Conservation (phyloP, 2,329 filamentous ascomycete genomes). For the Lachnellula subtilissima region DNA sequence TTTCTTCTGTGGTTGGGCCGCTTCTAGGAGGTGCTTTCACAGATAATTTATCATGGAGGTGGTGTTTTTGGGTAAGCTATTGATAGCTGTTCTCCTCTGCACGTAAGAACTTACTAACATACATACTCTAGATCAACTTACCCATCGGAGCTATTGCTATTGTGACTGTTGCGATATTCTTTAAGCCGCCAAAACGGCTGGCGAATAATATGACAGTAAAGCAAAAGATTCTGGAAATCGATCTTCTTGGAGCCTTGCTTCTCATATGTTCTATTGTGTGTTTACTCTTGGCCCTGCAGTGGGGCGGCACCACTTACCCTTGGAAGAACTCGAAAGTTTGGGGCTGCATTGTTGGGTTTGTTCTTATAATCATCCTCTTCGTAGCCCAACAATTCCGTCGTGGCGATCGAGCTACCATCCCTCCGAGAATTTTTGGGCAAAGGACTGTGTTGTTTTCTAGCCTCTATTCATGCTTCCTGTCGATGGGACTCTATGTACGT, state of each 20-base stretch:
- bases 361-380: slow-evolving; percentile 34
- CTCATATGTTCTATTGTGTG: slow-evolving; percentile 42
- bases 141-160: slow-evolving; percentile 39
- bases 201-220: slow-evolving; percentile 29
- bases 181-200: slow-evolving; percentile 37
- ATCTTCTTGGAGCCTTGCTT: slow-evolving; percentile 41
- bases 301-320: slow-evolving; percentile 40
- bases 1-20: slow-evolving; percentile 32
- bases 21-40: slow-evolving; percentile 36
- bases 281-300: slow-evolving; percentile 45
- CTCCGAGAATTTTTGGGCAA: slow-evolving; percentile 39
- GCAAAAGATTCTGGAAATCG: slow-evolving; percentile 42
- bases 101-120: no score
- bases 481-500: slow-evolving; percentile 31
- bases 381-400: slow-evolving; percentile 37
- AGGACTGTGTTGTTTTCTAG: slow-evolving; percentile 34
- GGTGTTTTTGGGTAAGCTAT: slow-evolving; percentile 37
- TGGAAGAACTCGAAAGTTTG: slow-evolving; percentile 42
- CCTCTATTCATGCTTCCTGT: slow-evolving; percentile 32
- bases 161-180: slow-evolving; percentile 38
- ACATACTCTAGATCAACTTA: slow-evolving; percentile 34
- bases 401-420: slow-evolving; percentile 47
- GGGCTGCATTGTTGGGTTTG: slow-evolving; percentile 40
- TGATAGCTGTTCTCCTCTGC: slow-evolving; percentile 21
- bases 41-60: slow-evolving; percentile 36